phyloP scores from a whole-genome alignment of 129 eudicot genomes.

The Saposhnikovia divaricata region DNA sequence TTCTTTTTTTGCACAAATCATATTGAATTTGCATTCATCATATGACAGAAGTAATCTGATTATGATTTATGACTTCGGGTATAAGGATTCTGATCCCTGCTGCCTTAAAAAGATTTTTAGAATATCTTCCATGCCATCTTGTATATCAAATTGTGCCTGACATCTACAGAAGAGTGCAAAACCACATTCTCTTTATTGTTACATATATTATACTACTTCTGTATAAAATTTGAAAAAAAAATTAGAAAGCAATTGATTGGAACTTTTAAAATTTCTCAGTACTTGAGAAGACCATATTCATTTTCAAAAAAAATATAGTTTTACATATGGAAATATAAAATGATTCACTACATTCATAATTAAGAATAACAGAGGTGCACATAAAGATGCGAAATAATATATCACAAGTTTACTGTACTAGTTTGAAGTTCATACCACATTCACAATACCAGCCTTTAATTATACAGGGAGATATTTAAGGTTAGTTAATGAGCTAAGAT shows the following conservation, averaged over 20 bases:
- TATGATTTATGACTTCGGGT: neutral
- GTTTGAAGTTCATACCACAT: neutral
- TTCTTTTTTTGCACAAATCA: neutral
- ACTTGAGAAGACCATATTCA: neutral
- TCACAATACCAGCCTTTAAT: neutral
- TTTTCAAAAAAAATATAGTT: neutral
- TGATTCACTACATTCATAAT: neutral
- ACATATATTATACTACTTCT: neutral
- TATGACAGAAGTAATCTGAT: neutral
- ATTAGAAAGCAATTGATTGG: neutral
- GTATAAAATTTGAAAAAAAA: neutral
- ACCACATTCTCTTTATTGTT: neutral
- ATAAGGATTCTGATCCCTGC: neutral
- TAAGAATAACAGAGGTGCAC: neutral
- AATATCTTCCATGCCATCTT: neutral
- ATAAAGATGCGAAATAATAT: neutral
- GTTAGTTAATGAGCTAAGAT: constrained; percentile 1
- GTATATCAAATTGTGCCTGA: neutral
- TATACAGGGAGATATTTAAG: constrained; percentile 1
- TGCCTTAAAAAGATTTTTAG: neutral
- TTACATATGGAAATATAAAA: neutral
- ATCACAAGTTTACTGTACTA: neutral
- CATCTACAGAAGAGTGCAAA: neutral
- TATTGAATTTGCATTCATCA: neutral
- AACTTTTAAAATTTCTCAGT: neutral